Evolutionary conservation across 768 basidiomycete species (phyloP).

Genomic region (Udeniomyces megalosporus): DNA sequence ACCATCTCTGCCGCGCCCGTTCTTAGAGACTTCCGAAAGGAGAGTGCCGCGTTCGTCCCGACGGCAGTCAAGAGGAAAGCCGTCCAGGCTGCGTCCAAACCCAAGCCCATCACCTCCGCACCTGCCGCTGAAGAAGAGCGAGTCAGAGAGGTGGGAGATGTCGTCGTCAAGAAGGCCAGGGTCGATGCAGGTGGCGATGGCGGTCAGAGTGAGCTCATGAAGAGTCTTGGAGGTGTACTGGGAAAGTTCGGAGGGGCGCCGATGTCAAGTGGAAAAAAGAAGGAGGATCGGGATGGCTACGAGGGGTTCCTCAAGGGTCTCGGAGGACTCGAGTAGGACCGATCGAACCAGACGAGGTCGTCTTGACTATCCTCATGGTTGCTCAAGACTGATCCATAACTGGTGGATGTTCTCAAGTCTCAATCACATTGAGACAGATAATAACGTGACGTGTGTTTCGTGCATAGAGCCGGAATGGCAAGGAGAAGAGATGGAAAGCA

Average conservation of each 20-base stretch:
- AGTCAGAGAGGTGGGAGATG: not conserved
- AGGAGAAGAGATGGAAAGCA: too few relatives aligned
- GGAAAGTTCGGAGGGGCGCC: not conserved
- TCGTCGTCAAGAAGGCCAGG: not conserved
- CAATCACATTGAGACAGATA: too few relatives aligned
- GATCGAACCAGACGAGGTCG: too few relatives aligned
- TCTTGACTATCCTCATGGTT: too few relatives aligned
- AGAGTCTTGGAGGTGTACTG: conserved; percentile 5
- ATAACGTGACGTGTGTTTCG: too few relatives aligned
- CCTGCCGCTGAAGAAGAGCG: not conserved
- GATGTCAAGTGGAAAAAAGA: not conserved
- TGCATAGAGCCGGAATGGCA: too few relatives aligned
- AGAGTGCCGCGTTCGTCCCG: conserved; percentile 84
- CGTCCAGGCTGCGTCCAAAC: not conserved
- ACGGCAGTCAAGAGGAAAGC: conserved; percentile 55
- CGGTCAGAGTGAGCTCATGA: conserved; percentile 2
- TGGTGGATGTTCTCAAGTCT: too few relatives aligned
- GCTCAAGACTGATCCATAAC: too few relatives aligned
- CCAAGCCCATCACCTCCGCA: not conserved
- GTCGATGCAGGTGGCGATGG: not conserved
- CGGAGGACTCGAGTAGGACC: too few relatives aligned
- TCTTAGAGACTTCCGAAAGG: conserved; percentile 84
- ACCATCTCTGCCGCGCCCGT: conserved; percentile 71
- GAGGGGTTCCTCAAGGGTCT: conserved; percentile 7
- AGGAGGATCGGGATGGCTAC: conserved; percentile 11